A percentile compares a stretch with the other conserved stretches of the same genome.
Conservation (phyloP, 176 grass and related monocot genomes). For the Pharus latifolius region DNA sequence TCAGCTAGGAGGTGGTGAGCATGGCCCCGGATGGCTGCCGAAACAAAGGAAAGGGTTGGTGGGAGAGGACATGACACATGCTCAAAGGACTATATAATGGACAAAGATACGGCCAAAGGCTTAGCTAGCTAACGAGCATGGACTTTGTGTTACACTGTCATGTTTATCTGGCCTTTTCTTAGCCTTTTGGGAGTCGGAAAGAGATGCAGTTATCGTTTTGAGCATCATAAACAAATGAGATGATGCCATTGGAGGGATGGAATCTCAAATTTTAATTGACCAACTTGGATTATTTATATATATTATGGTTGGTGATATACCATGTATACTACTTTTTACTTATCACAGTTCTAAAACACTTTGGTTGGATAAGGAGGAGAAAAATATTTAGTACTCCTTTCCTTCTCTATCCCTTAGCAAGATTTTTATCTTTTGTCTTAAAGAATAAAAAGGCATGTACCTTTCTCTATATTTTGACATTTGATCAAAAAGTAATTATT, state of each 20-base stretch:
- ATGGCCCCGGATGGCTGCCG: not conserved
- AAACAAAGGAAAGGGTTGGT: not conserved
- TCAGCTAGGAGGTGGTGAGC: not conserved
- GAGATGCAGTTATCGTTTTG: not conserved
- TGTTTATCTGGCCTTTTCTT: not conserved
- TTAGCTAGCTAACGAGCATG: not conserved
- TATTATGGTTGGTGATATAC: not conserved
- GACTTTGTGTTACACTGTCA: not conserved
- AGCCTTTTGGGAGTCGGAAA: not conserved
- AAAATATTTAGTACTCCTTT: not conserved
- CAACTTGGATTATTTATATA: not conserved
- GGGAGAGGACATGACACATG: not conserved
- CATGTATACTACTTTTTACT: too few species aligned
- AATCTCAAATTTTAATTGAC: not conserved
- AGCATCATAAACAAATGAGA: not conserved
- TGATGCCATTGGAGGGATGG: not conserved
- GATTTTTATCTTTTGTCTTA: too few species aligned
- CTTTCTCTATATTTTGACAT: too few species aligned
- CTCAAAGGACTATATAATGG: not conserved
- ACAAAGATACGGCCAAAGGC: conserved; percentile 3
- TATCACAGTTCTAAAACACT: not conserved
- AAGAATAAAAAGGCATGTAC: too few species aligned
- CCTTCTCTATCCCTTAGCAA: not conserved
- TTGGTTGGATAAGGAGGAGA: not conserved
- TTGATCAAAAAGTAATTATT: too few species aligned